Percentiles rank a stretch among this genome's conserved stretches.
Conservation (phyloP, 108 stramenopile genomes). For the Parietichytrium sp. region DNA sequence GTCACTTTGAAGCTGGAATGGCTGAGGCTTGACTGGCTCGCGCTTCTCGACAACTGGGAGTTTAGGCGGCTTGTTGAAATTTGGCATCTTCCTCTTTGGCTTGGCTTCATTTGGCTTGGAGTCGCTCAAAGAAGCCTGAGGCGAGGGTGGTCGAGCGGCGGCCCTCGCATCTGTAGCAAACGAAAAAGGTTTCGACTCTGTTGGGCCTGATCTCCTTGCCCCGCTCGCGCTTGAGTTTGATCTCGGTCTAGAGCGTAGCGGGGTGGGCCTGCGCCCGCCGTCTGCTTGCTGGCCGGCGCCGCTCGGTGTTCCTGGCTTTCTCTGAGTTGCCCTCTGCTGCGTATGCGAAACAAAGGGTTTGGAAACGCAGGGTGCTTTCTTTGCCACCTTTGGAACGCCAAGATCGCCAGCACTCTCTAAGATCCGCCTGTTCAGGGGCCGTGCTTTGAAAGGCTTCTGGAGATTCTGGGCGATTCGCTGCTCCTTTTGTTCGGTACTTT, state of each 20-base stretch:
- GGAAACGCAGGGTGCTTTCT: neutral
- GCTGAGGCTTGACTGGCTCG: neutral
- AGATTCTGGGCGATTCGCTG: neutral
- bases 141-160: neutral
- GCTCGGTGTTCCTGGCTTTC: neutral
- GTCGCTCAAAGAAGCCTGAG: neutral
- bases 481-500: neutral
- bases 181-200: neutral
- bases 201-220: neutral
- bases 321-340: neutral
- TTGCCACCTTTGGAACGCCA: conserved; percentile 35
- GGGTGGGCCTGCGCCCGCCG: neutral
- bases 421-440: neutral
- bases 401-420: neutral
- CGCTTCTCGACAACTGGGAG: neutral
- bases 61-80: neutral
- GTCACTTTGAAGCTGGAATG: neutral
- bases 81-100: neutral
- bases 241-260: neutral
- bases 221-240: neutral
- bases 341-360: neutral
- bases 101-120: neutral
- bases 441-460: conserved; percentile 35
- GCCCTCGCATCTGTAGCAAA: neutral
- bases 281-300: neutral